These are phyloP conservation scores for Ceratobasidium sp. DNA, from an alignment of 1,284 basidiomycete genomes.

Conservation along the genomic window DNA sequence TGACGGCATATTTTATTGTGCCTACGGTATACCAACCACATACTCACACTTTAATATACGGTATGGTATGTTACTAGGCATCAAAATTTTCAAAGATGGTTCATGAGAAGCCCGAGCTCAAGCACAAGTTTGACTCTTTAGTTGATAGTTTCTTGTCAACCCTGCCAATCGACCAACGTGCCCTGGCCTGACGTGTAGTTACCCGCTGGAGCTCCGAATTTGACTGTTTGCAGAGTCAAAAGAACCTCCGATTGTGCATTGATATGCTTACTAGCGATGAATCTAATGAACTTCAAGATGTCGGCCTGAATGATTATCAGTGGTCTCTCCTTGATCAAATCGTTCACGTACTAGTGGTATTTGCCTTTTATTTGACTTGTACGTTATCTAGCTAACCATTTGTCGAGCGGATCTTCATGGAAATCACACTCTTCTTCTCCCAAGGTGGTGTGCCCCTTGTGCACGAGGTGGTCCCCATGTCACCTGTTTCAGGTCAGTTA, in stretches of 20 bases:
- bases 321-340: background rate
- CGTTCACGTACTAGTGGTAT: background rate
- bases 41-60: too few species aligned
- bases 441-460: background rate
- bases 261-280: background rate
- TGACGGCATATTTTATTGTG: background rate
- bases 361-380: background rate
- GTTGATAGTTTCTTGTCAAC: background rate
- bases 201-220: background rate
- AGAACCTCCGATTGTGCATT: background rate
- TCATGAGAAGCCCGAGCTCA: background rate
- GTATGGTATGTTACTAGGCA: background rate
- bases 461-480: background rate
- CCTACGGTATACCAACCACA: background rate
- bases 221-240: background rate
- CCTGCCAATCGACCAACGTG: background rate
- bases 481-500: too few species aligned
- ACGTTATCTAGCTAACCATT: background rate
- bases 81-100: background rate
- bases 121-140: background rate
- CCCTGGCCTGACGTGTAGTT: background rate
- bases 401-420: background rate
- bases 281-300: background rate
- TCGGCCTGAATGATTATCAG: background rate
- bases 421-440: background rate